Evolutionary conservation across 2,329 filamentous ascomycete species (phyloP), one percentile per base, ranked within the genome.

Genomic region (Sclerotinia spermophila): DNA sequence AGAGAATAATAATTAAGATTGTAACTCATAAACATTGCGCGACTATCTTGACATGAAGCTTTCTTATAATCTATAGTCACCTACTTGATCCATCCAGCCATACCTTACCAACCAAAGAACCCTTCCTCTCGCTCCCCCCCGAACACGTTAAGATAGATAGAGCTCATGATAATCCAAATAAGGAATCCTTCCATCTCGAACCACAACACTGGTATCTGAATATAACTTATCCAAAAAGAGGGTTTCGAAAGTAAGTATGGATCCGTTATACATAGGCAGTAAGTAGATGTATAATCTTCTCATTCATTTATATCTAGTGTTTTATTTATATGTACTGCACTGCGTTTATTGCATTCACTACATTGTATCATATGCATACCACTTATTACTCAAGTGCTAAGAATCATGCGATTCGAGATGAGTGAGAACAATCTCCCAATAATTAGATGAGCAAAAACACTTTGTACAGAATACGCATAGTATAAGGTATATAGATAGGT

Each of bases 331-430:
- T 27, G 15, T 5, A 27, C 48, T 15, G 8, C 17, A 5, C 27
- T 51, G 2, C 13, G 15, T n/a, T n/a, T 27, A 5, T 51, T 51
- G 2, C 13, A 27, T n/a, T n/a, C 0, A 24, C 44, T 45, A 7
- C 3, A 42, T 42, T n/a, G n/a, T n/a, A 15, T 15, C 40, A 48
- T n/a, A n/a, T 3, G 15, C 27, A 27, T 27, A n/a, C n/a, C n/a
- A n/a, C n/a, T n/a, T n/a, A n/a, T n/a, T n/a, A 27, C 1, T 2
- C 6, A 17, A 5, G n/a, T 30, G 5, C 17, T 8, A 17, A 2
- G 2, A 53, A 53, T 17, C 5, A 17, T n/a, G 7, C 19, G 19
- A 48, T 24, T 48, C 5, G 5, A 48, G 2, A 4, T 48, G 4
- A 3, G 24, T 1, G 24, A 48, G n/a, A n/a, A n/a, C n/a, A n/a